Percentiles rank a stretch among this genome's conserved stretches.
These are phyloP conservation scores for Fusarium tuaranense DNA, from an alignment of 2,329 filamentous ascomycete genomes.

Conservation along the genomic window DNA sequence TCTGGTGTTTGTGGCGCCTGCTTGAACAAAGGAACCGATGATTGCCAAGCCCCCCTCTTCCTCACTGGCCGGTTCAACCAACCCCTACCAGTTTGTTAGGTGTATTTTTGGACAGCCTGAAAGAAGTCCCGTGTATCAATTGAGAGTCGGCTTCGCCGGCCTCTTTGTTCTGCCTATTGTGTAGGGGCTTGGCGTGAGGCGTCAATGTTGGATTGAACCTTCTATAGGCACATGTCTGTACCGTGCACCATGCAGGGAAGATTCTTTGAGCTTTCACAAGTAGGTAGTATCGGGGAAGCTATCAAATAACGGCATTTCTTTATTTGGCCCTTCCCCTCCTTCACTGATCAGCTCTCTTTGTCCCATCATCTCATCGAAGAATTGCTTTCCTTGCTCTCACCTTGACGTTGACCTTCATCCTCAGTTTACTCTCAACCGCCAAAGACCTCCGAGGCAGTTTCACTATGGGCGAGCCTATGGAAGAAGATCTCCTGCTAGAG, in stretches of 20 bases:
- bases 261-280: constrained; percentile 9
- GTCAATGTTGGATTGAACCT: constrained; percentile 11
- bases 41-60: constrained; percentile 2
- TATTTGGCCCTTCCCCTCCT: constrained; percentile 4
- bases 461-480: constrained; percentile 21
- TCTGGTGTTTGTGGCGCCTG: constrained; percentile 27
- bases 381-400: not conserved
- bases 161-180: constrained; percentile 41
- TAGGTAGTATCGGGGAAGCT: not conserved
- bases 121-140: constrained; percentile 3
- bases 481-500: not conserved
- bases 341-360: not conserved
- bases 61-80: constrained; percentile 2
- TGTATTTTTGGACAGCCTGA: constrained; percentile 6
- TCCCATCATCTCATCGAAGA: not conserved
- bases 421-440: not conserved
- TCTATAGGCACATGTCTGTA: constrained; percentile 8
- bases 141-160: constrained; percentile 10
- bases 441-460: not conserved
- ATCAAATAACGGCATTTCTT: not conserved
- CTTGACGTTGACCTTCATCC: not conserved
- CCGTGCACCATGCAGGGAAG: constrained; percentile 13
- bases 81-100: not conserved
- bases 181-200: constrained; percentile 4
- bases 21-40: constrained; percentile 35